Base-by-base conservation (phyloP, 2,329 filamentous ascomycete genomes). In the Trichoderma aggressivum region DNA sequence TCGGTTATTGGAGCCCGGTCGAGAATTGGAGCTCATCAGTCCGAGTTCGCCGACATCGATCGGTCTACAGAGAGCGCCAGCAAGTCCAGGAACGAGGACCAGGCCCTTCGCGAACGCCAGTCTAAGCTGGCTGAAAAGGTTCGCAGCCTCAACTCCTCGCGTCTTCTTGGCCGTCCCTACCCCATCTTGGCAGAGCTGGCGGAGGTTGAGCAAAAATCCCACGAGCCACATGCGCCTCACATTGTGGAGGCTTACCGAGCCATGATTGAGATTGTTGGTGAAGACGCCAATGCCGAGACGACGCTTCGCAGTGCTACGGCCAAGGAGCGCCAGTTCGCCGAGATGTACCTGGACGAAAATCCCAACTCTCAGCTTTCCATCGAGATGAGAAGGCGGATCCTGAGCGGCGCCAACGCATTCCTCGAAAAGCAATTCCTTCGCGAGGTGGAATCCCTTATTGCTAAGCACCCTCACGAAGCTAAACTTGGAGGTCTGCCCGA, bases 401-500 rank as follows among this genome's bases (percentile, higher is more conserved):
- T 98, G 16, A 86, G 89, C 64, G 95, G 95, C 3, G 94, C 94
- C 64, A 92, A 93, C 73, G 83, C 81, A 16, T 97, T 92, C 80
- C 83, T 98, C 30, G 95, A 98, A 81, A 90, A 89, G 76, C 88
- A 91, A 74, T 98, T 97, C 80, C 90, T 92, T 78, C 85, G 86
- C 62, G 90, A 95, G 75, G 86, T 98, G 47, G 93, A 97, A 78
- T 86, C 85, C 11, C 85, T 92, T 53, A 91, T 99, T 72, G 86
- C 88, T 50, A 97, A 92, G 80, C 93, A 96, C 78, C 94, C 94
- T 2, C 89, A 91, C 70, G 94, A 98, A 78, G 95, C 96, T 34
- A 93, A 93, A 78, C 87, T 97, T 55, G 96, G 96, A 72, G 96
- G 96, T 74, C 89, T 94, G 53, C 96, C 96, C 1, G 94, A 94